Evolutionary conservation across 371 early-diverging fungal genomes (phyloP).

Genomic region (Cokeromyces recurvatus): DNA sequence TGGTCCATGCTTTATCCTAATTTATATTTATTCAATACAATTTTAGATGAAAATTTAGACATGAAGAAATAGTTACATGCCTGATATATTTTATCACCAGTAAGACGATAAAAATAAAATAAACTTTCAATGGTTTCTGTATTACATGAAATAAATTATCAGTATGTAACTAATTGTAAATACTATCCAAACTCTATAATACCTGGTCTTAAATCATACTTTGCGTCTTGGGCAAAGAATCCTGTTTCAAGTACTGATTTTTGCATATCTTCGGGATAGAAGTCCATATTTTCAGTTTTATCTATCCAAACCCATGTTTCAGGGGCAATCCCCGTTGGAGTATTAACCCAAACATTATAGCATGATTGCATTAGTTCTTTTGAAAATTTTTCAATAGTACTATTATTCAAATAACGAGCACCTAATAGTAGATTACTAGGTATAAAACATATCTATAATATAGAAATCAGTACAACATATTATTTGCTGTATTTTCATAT

Average conservation of each 20-base stretch:
- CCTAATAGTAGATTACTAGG: constrained; percentile 42
- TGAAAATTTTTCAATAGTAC: constrained; percentile 18
- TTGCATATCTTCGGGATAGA: constrained; percentile 25
- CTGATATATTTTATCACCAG: constrained; percentile 66
- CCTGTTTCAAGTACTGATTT: constrained; percentile 18
- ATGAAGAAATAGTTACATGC: constrained; percentile 2
- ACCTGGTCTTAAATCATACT: constrained; percentile 50
- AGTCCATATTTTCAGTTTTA: constrained; percentile 12
- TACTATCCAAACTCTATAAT: too few species aligned
- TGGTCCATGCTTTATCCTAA: constrained; percentile 64
- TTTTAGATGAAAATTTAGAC: neutral
- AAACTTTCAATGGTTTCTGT: constrained; percentile 75
- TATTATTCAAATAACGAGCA: constrained; percentile 27
- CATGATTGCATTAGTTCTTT: constrained; percentile 38
- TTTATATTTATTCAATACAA: neutral
- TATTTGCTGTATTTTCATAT: neutral
- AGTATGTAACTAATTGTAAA: too few species aligned
- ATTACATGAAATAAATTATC: too few species aligned
- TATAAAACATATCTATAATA: constrained; percentile 35
- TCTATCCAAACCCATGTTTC: constrained; percentile 47
- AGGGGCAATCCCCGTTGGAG: constrained; percentile 38
- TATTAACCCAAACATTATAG: constrained; percentile 32
- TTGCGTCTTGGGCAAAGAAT: constrained; percentile 17
- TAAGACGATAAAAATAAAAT: constrained; percentile 69
- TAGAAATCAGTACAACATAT: too few species aligned